Percentiles rank a stretch among this genome's conserved stretches.
Conservation (phyloP, 305 asterid genomes). For the Solanum hybrid region DNA sequence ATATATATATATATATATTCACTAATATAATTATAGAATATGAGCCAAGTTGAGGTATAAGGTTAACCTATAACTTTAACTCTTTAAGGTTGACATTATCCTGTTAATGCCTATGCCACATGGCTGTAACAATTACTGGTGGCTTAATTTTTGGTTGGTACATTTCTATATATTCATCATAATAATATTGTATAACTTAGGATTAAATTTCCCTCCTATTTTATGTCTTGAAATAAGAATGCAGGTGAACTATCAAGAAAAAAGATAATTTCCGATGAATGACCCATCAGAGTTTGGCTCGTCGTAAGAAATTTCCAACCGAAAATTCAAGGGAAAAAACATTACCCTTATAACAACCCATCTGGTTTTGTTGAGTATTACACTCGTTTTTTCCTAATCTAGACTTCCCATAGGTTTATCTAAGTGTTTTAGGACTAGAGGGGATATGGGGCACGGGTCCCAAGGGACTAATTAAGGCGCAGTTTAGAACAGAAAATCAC, state of each 20-base stretch:
- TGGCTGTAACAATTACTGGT: background rate
- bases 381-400: background rate
- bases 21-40: too few species aligned
- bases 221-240: background rate
- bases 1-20: too few species aligned
- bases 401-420: background rate
- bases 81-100: too few species aligned
- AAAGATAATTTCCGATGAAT: background rate
- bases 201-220: background rate
- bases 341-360: background rate
- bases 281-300: background rate
- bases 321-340: background rate
- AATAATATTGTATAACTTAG: background rate
- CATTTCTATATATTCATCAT: background rate
- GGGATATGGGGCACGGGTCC: too few species aligned
- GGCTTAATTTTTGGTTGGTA: background rate
- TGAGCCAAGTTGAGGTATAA: background rate
- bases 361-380: too few species aligned
- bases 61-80: background rate
- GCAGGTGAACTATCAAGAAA: background rate
- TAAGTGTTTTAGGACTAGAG: too few species aligned
- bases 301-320: background rate
- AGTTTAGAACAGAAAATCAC: too few species aligned
- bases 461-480: too few species aligned
- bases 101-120: background rate